Percentiles rank a stretch among this genome's conserved stretches.
Evolutionary conservation across 2,329 filamentous ascomycete species (phyloP).

Genomic region (Colletotrichum liriopes): DNA sequence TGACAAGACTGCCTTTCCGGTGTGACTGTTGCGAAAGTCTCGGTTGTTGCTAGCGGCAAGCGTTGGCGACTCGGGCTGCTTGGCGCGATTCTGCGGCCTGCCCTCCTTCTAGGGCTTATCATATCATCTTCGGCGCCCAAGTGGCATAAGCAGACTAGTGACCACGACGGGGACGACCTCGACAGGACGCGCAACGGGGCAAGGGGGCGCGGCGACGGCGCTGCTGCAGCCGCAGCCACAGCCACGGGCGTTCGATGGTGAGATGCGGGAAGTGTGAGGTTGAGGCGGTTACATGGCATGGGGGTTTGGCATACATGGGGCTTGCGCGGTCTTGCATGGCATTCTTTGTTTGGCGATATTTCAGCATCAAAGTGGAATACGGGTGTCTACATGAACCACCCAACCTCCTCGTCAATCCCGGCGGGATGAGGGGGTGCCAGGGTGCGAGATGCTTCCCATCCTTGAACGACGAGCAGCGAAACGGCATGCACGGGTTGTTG

Average conservation of each 20-base stretch:
- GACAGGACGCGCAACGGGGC: slow-evolving; percentile 9
- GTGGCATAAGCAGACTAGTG: slow-evolving; percentile 4
- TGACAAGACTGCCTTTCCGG: slow-evolving; percentile 13
- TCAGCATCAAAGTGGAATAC: neutral
- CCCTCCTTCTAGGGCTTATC: slow-evolving; percentile 20
- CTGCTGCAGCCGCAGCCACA: slow-evolving; percentile 32
- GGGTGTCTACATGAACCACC: neutral
- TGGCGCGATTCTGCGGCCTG: slow-evolving; percentile 18
- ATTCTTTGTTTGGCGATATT: slow-evolving; percentile 26
- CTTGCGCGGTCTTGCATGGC: slow-evolving; percentile 34
- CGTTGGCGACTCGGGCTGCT: neutral
- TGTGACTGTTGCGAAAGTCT: slow-evolving; percentile 17
- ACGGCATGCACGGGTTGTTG: neutral
- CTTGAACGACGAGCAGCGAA: neutral
- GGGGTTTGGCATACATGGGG: slow-evolving; percentile 19
- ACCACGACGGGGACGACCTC: neutral
- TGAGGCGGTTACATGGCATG: slow-evolving; percentile 10
- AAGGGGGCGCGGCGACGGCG: neutral
- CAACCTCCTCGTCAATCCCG: neutral
- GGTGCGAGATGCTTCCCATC: neutral
- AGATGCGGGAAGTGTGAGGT: slow-evolving; percentile 12
- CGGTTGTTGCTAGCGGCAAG: slow-evolving; percentile 17
- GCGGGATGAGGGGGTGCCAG: neutral
- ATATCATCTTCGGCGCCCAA: slow-evolving; percentile 6
- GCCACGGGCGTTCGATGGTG: slow-evolving; percentile 25